These are phyloP conservation scores for Hymenotorrendiella dingleyae DNA, from an alignment of 2,329 filamentous ascomycete genomes.

Conservation along the genomic window DNA sequence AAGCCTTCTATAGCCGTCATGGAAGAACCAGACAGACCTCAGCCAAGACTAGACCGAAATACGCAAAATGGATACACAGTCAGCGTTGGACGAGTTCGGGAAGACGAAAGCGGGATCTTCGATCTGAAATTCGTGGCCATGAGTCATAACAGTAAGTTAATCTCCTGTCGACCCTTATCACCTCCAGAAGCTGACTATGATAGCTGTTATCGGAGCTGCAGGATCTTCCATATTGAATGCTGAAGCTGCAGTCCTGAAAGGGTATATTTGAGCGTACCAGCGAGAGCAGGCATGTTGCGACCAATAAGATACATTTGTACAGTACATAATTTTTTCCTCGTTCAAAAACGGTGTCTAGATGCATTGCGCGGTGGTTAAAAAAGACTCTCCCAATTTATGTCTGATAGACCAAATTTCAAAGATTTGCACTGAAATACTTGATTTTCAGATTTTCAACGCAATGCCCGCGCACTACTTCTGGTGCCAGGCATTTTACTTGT, in stretches of 20 bases:
- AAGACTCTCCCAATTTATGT: no score
- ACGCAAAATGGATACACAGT: conserved; percentile 83
- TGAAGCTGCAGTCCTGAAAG: conserved; percentile 86
- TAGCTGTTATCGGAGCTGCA: conserved; percentile 88
- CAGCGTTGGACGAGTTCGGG: conserved; percentile 73
- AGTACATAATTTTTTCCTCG: no score
- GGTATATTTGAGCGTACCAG: no score
- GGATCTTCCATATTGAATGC: conserved; percentile 93
- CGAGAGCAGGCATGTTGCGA: no score
- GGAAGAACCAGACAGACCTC: conserved; percentile 83
- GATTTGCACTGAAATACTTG: no score
- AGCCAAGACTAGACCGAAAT: conserved; percentile 85
- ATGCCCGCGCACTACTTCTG: no score
- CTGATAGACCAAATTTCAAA: no score
- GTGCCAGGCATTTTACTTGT: no score
- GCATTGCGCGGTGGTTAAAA: no score
- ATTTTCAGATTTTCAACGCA: no score
- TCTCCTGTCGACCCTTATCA: background rate
- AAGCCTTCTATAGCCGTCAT: conserved; percentile 77
- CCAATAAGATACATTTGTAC: no score
- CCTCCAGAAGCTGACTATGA: conserved; percentile 14
- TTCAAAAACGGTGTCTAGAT: no score
- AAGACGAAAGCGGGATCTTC: conserved; percentile 84
- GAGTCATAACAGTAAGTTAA: conserved; percentile 64
- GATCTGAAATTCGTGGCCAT: conserved; percentile 93